A percentile compares a stretch with the other conserved stretches of the same genome.
Conservation (phyloP, 306 rosid species). For the Nissolia schottii region DNA sequence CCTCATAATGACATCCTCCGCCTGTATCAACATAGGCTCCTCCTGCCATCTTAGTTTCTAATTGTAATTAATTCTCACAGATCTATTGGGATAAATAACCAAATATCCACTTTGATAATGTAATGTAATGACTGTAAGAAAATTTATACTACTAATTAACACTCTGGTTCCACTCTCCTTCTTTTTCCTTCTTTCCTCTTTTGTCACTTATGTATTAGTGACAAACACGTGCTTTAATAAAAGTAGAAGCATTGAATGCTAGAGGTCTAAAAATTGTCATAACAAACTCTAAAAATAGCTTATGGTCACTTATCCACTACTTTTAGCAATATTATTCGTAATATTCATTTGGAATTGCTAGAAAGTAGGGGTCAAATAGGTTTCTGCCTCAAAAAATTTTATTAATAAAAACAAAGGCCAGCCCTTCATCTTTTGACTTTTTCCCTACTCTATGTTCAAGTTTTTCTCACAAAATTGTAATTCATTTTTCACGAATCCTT, state of each 20-base stretch:
- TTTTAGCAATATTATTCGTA: background rate
- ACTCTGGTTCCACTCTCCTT: background rate
- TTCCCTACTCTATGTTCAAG: background rate
- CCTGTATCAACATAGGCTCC: background rate
- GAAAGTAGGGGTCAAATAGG: slow-evolving; percentile 6
- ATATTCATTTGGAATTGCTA: background rate
- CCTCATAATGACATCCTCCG: background rate
- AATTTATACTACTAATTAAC: background rate
- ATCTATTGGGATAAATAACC: background rate
- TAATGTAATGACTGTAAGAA: background rate
- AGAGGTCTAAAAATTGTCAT: background rate
- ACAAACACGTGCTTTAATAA: background rate
- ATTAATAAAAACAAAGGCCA: background rate
- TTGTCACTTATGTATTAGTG: background rate
- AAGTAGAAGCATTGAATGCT: background rate
- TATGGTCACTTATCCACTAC: background rate
- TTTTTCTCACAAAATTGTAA: background rate
- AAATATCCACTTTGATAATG: background rate
- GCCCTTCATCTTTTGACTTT: background rate
- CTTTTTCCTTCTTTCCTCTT: background rate
- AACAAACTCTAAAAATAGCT: slow-evolving; percentile 1
- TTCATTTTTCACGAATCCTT: too few relatives aligned
- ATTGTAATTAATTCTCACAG: background rate
- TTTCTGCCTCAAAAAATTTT: slow-evolving; percentile 4
- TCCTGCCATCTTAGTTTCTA: background rate